Evolutionary conservation across 371 early-diverging fungal genomes (phyloP), one percentile per base, ranked within the genome.

Genomic region (Lichtheimia ramosa): DNA sequence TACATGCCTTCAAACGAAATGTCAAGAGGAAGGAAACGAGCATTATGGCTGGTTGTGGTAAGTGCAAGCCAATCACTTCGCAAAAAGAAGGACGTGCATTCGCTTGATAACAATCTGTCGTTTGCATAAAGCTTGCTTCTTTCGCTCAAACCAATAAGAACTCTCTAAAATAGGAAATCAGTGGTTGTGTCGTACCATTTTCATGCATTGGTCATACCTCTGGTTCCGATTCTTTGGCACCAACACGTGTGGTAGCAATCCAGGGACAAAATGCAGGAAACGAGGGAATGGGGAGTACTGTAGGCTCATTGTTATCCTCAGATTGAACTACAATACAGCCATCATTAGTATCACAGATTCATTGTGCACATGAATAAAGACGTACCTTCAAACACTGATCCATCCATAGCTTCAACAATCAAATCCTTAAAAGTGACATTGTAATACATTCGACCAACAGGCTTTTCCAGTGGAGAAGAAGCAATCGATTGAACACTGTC

Each of bases 51-150:
- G 2, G 91, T 83, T 0, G 96, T 97, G 2, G 97, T 92, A 50
- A 86, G 85, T 3, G 96, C 82, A 43, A 97, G 69, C 74, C 89
- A 93, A 56, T 89, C 87, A 51, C 83, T 79, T 56, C 95, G 94
- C 46, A 96, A 61, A 51, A 83, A 88, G 71, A 93, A 96, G 2
- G 96, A 95, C 4, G 95, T 94, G 59, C 91, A 90, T 15, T 89
- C 90, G 0, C 89, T 65, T 10, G 91, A 82, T 14, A 97, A 63
- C 21, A 89, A 66, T 2, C 73, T 81, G 28, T 80, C 82, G 54
- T 91, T 88, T 24, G 86, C 83, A 63, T 89, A 94, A 12, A 98
- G 83, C 56, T 90, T 89, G 73, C 92, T 91, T 56, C 94, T 86
- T 16, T 84, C 81, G 2, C 89, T 89, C 41, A 94, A 79, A 3